These are phyloP conservation scores for Sequoia sempervirens DNA, from an alignment of 75 land plant genomes.

Conservation along the genomic window DNA sequence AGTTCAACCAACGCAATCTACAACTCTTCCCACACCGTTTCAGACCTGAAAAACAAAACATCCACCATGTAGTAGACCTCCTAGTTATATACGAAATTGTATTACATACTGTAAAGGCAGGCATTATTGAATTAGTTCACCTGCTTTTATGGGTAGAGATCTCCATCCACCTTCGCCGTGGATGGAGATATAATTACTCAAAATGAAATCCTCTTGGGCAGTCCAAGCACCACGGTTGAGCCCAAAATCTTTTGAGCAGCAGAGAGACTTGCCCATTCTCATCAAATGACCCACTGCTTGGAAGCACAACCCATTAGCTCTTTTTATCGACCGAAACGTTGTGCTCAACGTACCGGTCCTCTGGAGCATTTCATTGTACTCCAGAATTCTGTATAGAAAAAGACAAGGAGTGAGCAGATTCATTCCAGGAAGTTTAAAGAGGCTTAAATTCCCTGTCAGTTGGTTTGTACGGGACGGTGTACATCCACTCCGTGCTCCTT, in stretches of 20 bases:
- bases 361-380: too few relatives aligned
- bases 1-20: slow-evolving; percentile 27
- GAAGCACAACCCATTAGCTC: too few relatives aligned
- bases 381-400: too few relatives aligned
- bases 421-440: too few relatives aligned
- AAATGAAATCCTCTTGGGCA: slow-evolving; percentile 42
- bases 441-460: too few relatives aligned
- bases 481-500: too few relatives aligned
- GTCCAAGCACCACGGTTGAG: slow-evolving; percentile 50
- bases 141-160: slow-evolving; percentile 45
- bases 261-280: slow-evolving; percentile 34
- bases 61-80: neutral
- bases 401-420: too few relatives aligned
- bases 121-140: neutral
- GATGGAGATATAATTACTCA: slow-evolving; percentile 29
- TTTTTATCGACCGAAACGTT: too few relatives aligned
- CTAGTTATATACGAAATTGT: neutral
- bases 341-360: too few relatives aligned
- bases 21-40: slow-evolving; percentile 23
- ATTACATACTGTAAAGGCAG: neutral
- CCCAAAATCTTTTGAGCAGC: slow-evolving; percentile 30
- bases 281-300: too few relatives aligned
- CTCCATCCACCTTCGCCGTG: slow-evolving; percentile 44
- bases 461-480: too few relatives aligned
- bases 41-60: slow-evolving; percentile 9